These are phyloP conservation scores for Penicillium carneum DNA, from an alignment of 2,329 filamentous ascomycete genomes.

Conservation along the genomic window DNA sequence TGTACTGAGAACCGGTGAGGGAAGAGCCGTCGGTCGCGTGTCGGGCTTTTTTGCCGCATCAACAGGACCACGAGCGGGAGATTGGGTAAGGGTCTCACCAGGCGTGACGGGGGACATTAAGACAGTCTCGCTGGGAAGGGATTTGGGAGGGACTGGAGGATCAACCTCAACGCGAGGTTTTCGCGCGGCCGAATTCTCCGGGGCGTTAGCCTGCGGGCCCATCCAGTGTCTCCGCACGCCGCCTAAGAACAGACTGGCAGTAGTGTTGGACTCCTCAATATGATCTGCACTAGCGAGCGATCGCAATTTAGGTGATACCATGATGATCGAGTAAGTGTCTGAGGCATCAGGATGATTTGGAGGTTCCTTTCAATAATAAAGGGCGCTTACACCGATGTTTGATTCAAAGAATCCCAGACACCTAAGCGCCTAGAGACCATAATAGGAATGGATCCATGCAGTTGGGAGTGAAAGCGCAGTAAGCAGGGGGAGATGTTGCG, in stretches of 20 bases:
- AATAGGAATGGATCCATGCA: neutral
- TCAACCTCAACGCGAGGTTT: neutral
- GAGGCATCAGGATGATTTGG: neutral
- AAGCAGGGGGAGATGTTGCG: neutral
- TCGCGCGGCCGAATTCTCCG: constrained; percentile 2
- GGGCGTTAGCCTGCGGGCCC: constrained; percentile 20
- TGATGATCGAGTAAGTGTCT: constrained; percentile 4
- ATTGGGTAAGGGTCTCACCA: constrained; percentile 18
- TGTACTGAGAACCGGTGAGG: constrained; percentile 43
- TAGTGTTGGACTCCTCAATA: constrained; percentile 48
- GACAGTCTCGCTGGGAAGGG: neutral
- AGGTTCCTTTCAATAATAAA: neutral
- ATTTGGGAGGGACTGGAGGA: neutral
- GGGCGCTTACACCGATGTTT: neutral
- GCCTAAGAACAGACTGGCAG: constrained; percentile 51
- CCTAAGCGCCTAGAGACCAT: neutral
- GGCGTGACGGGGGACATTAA: constrained; percentile 37
- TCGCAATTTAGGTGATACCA: constrained; percentile 20
- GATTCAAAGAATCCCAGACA: neutral
- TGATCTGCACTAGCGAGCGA: constrained; percentile 22
- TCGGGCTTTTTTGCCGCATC: constrained; percentile 18
- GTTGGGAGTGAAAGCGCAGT: neutral
- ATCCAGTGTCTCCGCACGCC: constrained; percentile 52
- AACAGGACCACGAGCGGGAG: constrained; percentile 4
- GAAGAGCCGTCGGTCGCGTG: constrained; percentile 31